These are phyloP conservation scores for Gossypium arboreum DNA, from an alignment of 345 rosid species.

Conservation along the genomic window DNA sequence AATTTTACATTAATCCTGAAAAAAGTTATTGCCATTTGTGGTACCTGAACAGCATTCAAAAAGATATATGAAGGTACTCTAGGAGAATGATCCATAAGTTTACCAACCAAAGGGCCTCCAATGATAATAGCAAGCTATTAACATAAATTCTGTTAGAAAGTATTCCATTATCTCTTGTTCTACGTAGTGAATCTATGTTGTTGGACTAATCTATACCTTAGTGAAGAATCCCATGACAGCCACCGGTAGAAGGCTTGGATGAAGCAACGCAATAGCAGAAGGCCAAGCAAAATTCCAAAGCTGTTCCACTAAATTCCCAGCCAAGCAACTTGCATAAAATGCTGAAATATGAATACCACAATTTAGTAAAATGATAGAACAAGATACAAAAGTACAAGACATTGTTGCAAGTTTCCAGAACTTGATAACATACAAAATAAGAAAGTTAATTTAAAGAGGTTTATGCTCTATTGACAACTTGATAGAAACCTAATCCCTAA, in stretches of 20 bases:
- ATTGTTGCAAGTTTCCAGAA: neutral
- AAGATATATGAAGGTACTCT: conserved; percentile 78
- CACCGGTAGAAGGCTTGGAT: conserved; percentile 94
- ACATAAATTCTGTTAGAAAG: conserved; percentile 17
- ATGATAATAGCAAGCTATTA: conserved; percentile 58
- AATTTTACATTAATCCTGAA: conserved; percentile 6
- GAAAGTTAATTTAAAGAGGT: neutral
- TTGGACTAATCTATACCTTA: conserved; percentile 40
- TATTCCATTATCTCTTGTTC: neutral
- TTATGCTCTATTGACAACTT: neutral
- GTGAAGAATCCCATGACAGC: conserved; percentile 84
- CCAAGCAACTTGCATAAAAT: conserved; percentile 68
- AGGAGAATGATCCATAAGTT: conserved; percentile 83
- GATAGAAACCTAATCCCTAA: neutral
- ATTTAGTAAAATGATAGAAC: neutral
- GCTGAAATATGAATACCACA: conserved; percentile 34
- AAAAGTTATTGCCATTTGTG: neutral
- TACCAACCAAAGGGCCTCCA: conserved; percentile 91
- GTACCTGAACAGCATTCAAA: conserved; percentile 72
- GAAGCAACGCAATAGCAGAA: conserved; percentile 84
- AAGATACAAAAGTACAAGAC: neutral
- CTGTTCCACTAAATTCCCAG: conserved; percentile 86
- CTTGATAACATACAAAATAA: neutral
- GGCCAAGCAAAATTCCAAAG: conserved; percentile 98
- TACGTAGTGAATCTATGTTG: neutral